These are phyloP conservation scores for Chrysanthemum lavandulifolium DNA, from an alignment of 129 eudicot genomes.

Conservation along the genomic window DNA sequence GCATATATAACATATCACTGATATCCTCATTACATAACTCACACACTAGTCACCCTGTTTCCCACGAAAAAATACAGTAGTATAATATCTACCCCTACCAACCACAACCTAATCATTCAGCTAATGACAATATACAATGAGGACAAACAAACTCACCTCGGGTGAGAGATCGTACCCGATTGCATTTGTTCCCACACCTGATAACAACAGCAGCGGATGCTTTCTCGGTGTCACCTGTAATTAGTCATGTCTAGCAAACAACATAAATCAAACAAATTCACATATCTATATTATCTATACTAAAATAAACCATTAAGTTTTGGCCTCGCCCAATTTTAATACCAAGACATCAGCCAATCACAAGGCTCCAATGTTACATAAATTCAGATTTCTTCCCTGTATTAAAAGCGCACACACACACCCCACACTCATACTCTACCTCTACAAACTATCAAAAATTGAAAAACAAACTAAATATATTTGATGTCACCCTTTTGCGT, in stretches of 20 bases:
- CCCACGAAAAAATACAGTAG: neutral
- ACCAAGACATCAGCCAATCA: no score
- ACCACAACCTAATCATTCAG: no score
- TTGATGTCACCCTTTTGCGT: no score
- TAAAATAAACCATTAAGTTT: no score
- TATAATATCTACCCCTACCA: neutral
- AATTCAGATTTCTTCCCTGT: no score
- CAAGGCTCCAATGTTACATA: no score
- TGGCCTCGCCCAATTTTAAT: no score
- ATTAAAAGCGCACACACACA: no score
- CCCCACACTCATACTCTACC: no score
- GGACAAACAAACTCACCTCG: constrained; percentile 45
- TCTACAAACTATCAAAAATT: no score
- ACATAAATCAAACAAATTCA: neutral
- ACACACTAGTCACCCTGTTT: neutral
- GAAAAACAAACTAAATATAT: no score
- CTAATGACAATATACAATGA: no score
- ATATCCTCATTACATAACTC: neutral
- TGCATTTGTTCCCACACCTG: constrained; percentile 96
- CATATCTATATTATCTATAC: neutral
- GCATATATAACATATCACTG: neutral
- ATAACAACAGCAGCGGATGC: constrained; percentile 88
- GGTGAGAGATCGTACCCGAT: constrained; percentile 95
- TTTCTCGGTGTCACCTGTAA: constrained; percentile 72
- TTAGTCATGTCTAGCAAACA: constrained; percentile 12